phyloP scores from a whole-genome alignment of 164 flowering plant genomes.

The Chimonanthus praecox region DNA sequence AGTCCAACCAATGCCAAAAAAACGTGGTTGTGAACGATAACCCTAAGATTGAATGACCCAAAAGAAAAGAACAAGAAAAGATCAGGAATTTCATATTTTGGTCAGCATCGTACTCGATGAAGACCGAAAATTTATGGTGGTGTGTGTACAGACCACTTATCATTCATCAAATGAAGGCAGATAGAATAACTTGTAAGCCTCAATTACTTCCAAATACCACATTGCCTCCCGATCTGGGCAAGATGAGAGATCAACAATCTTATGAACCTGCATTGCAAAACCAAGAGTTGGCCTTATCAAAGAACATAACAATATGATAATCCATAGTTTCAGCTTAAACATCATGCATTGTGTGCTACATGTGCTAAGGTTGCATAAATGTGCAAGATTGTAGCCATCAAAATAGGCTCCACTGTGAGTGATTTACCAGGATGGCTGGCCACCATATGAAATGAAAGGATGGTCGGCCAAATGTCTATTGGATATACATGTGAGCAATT shows the following conservation, averaged over 20 bases:
- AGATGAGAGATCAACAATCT: constrained; percentile 83
- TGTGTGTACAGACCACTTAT: neutral
- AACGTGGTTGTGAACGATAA: too few species aligned
- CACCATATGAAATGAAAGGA: neutral
- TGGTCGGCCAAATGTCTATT: neutral
- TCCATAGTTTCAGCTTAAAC: neutral
- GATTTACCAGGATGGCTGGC: neutral
- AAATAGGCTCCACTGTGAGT: neutral
- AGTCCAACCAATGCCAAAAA: too few species aligned
- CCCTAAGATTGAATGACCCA: too few species aligned
- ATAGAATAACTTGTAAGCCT: constrained; percentile 76
- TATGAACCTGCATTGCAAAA: constrained; percentile 61
- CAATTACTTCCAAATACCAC: constrained; percentile 95
- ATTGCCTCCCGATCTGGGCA: constrained; percentile 85
- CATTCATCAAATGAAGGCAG: constrained; percentile 35
- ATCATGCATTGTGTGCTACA: neutral
- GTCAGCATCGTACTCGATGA: too few species aligned
- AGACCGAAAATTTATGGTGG: too few species aligned
- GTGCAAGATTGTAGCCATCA: neutral
- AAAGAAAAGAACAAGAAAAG: too few species aligned
- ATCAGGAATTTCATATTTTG: too few species aligned
- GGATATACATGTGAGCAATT: neutral
- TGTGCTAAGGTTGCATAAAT: neutral
- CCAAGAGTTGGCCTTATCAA: neutral
- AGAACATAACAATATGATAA: neutral